phyloP scores from a whole-genome alignment of 768 basidiomycete genomes.

The Auricularia cornea region DNA sequence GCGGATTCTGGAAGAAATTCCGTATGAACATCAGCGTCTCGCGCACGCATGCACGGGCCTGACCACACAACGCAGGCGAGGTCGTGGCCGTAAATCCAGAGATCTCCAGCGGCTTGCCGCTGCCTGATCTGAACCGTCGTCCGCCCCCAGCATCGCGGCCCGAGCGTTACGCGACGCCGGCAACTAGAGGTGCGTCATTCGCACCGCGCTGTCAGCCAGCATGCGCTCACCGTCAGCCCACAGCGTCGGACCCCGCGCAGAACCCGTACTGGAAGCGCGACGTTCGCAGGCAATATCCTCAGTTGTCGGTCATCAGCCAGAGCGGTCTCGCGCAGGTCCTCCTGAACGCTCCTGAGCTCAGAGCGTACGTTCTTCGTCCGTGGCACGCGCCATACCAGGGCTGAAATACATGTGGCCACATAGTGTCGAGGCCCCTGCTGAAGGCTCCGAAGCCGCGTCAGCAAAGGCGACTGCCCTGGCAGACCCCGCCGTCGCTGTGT shows the following conservation, averaged over 20 bases:
- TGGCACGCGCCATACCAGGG: no score
- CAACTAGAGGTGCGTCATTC: constrained; percentile 62
- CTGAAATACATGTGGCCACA: constrained; percentile 7
- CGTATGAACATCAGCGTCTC: constrained; percentile 40
- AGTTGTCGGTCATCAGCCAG: constrained; percentile 83
- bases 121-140: constrained; percentile 62
- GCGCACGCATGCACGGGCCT: neutral
- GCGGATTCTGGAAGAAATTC: constrained; percentile 97
- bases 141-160: constrained; percentile 85
- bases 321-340: constrained; percentile 70
- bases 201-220: constrained; percentile 11
- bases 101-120: constrained; percentile 84
- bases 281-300: constrained; percentile 87
- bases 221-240: constrained; percentile 1
- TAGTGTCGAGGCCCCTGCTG: constrained; percentile 49
- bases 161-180: constrained; percentile 79
- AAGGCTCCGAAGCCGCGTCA: constrained; percentile 17
- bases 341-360: constrained; percentile 62
- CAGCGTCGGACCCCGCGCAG: constrained; percentile 79
- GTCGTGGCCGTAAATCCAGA: constrained; percentile 78
- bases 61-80: constrained; percentile 48
- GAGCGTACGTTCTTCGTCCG: constrained; percentile 56
- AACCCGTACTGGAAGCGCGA: constrained; percentile 97
- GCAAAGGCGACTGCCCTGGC: constrained; percentile 7
- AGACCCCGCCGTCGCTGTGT: constrained; percentile 26